phyloP scores from a whole-genome alignment of 331 rosid genomes.

The Saraca asoca region DNA sequence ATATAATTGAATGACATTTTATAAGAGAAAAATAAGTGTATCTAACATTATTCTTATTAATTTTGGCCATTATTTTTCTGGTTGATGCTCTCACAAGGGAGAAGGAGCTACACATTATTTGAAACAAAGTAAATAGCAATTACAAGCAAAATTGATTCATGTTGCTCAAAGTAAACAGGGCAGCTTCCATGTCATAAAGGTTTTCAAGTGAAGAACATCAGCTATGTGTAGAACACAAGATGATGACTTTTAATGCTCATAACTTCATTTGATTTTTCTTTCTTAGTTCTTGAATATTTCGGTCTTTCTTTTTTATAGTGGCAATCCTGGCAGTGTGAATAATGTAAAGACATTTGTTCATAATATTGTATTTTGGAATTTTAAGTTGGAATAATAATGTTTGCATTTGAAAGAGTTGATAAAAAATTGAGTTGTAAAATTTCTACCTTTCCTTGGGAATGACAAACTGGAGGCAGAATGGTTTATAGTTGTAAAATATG shows the following conservation, averaged over 20 bases:
- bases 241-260: background rate
- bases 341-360: constrained; percentile 23
- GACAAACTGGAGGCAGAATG: too few relatives aligned
- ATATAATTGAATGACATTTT: too few relatives aligned
- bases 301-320: constrained; percentile 29
- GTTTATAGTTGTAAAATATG: too few relatives aligned
- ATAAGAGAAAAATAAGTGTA: too few relatives aligned
- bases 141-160: constrained; percentile 37
- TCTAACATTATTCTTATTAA: too few relatives aligned
- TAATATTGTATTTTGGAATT: background rate
- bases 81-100: constrained; percentile 23
- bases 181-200: constrained; percentile 30
- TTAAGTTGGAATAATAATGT: too few relatives aligned
- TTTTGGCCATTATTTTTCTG: constrained; percentile 19
- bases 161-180: constrained; percentile 41
- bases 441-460: too few relatives aligned
- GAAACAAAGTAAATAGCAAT: constrained; percentile 9
- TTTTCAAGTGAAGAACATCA: constrained; percentile 22
- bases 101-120: constrained; percentile 7
- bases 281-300: constrained; percentile 8
- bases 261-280: constrained; percentile 23
- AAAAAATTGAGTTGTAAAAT: too few relatives aligned
- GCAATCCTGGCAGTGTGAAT: constrained; percentile 24
- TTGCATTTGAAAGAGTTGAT: too few relatives aligned
- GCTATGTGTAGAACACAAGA: too few relatives aligned